These are phyloP conservation scores for Thymus quinquecostatus DNA, from an alignment of 257 asterid genomes.

Conservation along the genomic window DNA sequence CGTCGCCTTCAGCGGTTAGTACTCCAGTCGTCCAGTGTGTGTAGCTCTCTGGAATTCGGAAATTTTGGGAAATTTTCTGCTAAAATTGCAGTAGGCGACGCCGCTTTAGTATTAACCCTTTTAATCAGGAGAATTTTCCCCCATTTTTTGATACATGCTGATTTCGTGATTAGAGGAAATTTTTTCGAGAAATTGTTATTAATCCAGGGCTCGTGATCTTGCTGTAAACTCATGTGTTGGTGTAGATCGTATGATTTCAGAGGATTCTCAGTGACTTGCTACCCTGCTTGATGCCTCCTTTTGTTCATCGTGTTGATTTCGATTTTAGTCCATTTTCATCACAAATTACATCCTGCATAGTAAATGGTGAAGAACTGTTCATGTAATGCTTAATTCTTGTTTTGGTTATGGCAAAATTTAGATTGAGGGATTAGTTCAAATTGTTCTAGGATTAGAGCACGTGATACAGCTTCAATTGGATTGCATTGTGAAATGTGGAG, in stretches of 20 bases:
- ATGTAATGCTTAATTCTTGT: too few relatives aligned
- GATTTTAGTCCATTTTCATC: neutral
- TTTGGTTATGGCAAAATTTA: too few relatives aligned
- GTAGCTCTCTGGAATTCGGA: neutral
- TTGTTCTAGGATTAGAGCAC: too few relatives aligned
- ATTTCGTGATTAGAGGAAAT: neutral
- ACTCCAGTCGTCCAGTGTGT: neutral
- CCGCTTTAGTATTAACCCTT: neutral
- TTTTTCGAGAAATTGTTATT: neutral
- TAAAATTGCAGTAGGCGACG: neutral
- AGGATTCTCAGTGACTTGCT: neutral
- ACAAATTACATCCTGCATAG: neutral
- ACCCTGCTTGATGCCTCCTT: neutral
- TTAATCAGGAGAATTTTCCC: neutral
- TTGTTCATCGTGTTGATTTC: neutral
- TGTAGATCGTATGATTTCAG: neutral
- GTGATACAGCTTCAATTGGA: too few relatives aligned
- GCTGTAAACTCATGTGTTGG: neutral
- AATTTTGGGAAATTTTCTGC: neutral
- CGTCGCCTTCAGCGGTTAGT: slow-evolving; percentile 88
- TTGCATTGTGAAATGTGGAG: too few relatives aligned
- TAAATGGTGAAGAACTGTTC: neutral
- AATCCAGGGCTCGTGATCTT: neutral
- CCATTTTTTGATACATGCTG: neutral
- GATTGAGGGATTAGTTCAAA: too few relatives aligned